Base-by-base conservation (phyloP, 352 stramenopile genomes). In the Phytophthora nicotianae region DNA sequence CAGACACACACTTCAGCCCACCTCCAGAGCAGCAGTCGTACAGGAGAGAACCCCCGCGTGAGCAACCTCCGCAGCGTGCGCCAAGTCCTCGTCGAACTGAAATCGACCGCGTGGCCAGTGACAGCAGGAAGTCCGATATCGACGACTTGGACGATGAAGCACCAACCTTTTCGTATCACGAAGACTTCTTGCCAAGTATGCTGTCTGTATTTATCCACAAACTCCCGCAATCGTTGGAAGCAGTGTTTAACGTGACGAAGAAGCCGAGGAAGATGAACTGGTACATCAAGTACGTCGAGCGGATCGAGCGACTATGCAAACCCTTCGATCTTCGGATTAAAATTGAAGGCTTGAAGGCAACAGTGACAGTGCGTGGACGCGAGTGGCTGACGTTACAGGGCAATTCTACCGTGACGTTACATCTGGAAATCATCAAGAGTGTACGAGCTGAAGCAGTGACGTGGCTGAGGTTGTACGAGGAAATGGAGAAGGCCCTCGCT, bases 191-290 rank as follows among this genome's bases (percentile, higher is more conserved):
- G 4, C 59, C 68, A 8, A 58, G 73, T n/a, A 53, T 89, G 13
- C n/a, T 90, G 26, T 77, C 66, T 16, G 67, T 76, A 23, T 81
- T 89, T 68, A 79, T 79, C 40, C 70, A 73, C 32, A 83, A 86
- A 32, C 56, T 91, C n/a, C 83, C 81, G 0, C 37, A 72, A 6
- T 56, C 71, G 4, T 56, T 92, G 33, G 56, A 62, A n/a, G 76
- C 83, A 8, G 64, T 93, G 4, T 61, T 67, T 10, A 89, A 93
- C 49, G 68, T 81, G 29, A 90, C 78, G 16, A 91, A 84, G 52
- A 91, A 89, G 29, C 66, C 79, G 13, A 74, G 83, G 3, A 93
- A 90, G 45, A 77, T 90, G 64, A 79, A 74, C 19, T 93, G 81
- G 47, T 93, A 90, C 41, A 52, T 91, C 0, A 79, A 89, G 37